Evolutionary conservation across 352 stramenopile species (phyloP), one percentile per base, ranked within the genome.

Genomic region (Globisporangium uncinulatum): DNA sequence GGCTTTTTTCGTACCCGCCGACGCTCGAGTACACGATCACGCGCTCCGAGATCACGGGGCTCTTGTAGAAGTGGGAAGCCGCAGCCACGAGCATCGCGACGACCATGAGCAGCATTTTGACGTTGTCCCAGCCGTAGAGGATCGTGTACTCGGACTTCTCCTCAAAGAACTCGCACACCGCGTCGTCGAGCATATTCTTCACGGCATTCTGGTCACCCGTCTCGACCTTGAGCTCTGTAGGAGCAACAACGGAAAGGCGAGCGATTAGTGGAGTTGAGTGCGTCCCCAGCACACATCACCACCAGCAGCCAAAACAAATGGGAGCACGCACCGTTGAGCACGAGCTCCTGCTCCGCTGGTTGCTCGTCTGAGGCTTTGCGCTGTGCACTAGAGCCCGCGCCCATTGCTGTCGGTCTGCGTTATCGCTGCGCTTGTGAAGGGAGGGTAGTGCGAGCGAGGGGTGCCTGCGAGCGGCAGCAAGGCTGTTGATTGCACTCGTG

Each of bases 151-250:
- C 63, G 31, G 71, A 50, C 50, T 79, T 84, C 20, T 70, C 68
- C 57, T 90, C 61, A 54, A 91, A 89, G 56, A 83, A 79, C 65
- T 92, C 85, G 52, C 74, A 60, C 51, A 95, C 75, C 17, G 75
- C 79, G 59, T 95, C 85, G 62, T 95, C 85, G 54, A 95, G 66
- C 41, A 95, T 71, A 60, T 93, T 93, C 66, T 92, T 92, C 34
- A 95, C 83, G 15, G 83, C 85, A 44, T 89, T 89, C 57, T 93
- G 83, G 69, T 95, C 85, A 9, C 81, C 83, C 39, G 79, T 87
- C 64, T 95, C 83, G 43, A 93, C 62, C 50, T 77, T 71, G 42
- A 75, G 49, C 54, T 83, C 68, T 92, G 66, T 10, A 73, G 49
- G 46, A 49, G 39, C 36, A n/a, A 7, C 21, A 42, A 29, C 4